A percentile compares a stretch with the other conserved stretches of the same genome.
These are phyloP conservation scores for Schoenoplectus tabernaemontani DNA, from an alignment of 202 grass and related monocot genomes.

Conservation along the genomic window DNA sequence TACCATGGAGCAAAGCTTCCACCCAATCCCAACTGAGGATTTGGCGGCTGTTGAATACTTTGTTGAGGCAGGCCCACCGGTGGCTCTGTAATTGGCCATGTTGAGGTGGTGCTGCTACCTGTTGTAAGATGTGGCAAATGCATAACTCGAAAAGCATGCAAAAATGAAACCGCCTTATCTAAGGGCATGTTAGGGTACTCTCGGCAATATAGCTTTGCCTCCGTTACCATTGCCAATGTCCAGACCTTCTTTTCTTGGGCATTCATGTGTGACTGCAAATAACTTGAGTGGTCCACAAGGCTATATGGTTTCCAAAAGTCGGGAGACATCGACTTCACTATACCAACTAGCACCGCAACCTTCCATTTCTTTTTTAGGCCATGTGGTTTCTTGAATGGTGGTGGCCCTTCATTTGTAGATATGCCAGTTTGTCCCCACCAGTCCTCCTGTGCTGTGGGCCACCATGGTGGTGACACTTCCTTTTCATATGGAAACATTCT, in stretches of 20 bases:
- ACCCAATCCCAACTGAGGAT: neutral
- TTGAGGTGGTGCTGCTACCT: neutral
- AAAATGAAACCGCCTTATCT: too few species aligned
- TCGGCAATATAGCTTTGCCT: neutral
- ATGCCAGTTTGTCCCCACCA: neutral
- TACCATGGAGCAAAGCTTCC: neutral
- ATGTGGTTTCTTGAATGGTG: slow-evolving; percentile 22
- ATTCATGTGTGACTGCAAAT: slow-evolving; percentile 2
- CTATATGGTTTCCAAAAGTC: neutral
- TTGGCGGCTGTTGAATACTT: too few species aligned
- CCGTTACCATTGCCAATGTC: neutral
- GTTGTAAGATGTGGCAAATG: neutral
- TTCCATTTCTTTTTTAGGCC: slow-evolving; percentile 23
- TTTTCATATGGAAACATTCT: slow-evolving; percentile 3
- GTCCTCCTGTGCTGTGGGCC: neutral
- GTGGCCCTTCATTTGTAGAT: neutral
- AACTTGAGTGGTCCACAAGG: neutral
- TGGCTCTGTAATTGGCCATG: neutral
- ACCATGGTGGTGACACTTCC: neutral
- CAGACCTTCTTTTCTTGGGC: slow-evolving; percentile 10
- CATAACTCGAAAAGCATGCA: neutral
- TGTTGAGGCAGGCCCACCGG: neutral
- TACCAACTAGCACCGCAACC: neutral
- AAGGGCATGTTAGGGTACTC: neutral
- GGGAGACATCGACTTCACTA: neutral